These are phyloP conservation scores for Globisporangium barbulae DNA, from an alignment of 352 stramenopile species.

Conservation along the genomic window DNA sequence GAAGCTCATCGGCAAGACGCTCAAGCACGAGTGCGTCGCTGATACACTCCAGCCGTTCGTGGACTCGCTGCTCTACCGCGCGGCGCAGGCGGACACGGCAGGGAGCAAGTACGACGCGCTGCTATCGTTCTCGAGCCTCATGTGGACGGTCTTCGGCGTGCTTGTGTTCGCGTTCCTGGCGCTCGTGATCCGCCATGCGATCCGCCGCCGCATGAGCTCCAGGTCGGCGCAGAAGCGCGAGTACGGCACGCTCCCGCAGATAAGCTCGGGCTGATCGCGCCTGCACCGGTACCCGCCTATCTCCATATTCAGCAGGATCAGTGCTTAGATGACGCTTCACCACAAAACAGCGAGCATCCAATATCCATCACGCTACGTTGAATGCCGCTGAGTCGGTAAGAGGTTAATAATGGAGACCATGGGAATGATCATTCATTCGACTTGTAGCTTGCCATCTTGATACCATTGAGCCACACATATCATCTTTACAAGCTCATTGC, in stretches of 20 bases:
- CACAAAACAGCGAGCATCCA: not conserved
- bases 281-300: too few species aligned
- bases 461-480: too few species aligned
- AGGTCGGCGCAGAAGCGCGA: constrained; percentile 20
- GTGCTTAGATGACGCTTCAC: too few species aligned
- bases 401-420: too few species aligned
- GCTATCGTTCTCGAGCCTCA: constrained; percentile 18
- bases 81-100: not conserved
- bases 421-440: too few species aligned
- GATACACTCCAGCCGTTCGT: constrained; percentile 68
- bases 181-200: constrained; percentile 29
- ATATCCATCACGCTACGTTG: not conserved
- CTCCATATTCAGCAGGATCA: too few species aligned
- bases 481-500: too few species aligned
- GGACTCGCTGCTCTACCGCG: constrained; percentile 32
- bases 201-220: constrained; percentile 15
- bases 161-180: constrained; percentile 38
- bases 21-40: constrained; percentile 68
- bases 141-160: constrained; percentile 40
- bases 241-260: constrained; percentile 39
- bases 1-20: constrained; percentile 50
- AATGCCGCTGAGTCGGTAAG: not conserved
- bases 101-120: constrained; percentile 3
- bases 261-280: constrained; percentile 17
- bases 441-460: too few species aligned